A percentile compares a stretch with the other conserved stretches of the same genome.
Evolutionary conservation across 805 yeast genomes (phyloP).

Genomic region (Candida xyloterini): DNA sequence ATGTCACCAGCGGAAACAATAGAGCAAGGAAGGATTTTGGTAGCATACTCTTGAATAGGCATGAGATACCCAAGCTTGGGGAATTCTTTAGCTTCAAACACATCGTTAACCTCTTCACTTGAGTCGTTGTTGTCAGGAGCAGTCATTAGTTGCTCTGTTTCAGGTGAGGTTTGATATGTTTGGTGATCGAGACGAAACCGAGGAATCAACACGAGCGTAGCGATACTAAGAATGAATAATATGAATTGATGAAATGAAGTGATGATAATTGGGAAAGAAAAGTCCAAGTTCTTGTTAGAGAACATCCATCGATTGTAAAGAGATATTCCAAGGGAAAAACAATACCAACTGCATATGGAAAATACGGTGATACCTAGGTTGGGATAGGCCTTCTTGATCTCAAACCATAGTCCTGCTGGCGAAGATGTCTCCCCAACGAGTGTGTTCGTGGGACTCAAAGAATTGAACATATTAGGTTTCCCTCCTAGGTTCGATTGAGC

Average conservation of each 20-base stretch:
- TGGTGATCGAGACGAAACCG: slow-evolving; percentile 40
- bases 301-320: slow-evolving; percentile 98
- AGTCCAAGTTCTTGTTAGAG: slow-evolving; percentile 65
- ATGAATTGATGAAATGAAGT: slow-evolving; percentile 84
- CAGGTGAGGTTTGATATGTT: slow-evolving; percentile 10
- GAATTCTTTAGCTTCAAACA: slow-evolving; percentile 8
- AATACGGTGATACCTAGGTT: slow-evolving; percentile 25
- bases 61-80: slow-evolving; percentile 21
- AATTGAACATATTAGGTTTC: background rate
- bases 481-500: background rate
- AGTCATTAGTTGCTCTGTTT: background rate
- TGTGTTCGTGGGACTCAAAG: background rate
- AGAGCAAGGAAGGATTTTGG: slow-evolving; percentile 76
- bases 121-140: slow-evolving; percentile 2
- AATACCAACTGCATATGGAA: slow-evolving; percentile 52
- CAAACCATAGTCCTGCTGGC: slow-evolving; percentile 2
- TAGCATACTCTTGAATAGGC: slow-evolving; percentile 40
- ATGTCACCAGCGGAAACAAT: slow-evolving; percentile 89
- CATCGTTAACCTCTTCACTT: slow-evolving; percentile 10
- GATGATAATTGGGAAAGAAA: slow-evolving; percentile 78
- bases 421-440: background rate
- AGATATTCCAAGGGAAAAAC: slow-evolving; percentile 65
- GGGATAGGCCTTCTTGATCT: slow-evolving; percentile 25
- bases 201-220: slow-evolving; percentile 46
- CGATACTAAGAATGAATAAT: slow-evolving; percentile 52